Conservation (phyloP, 495 filamentous ascomycete species). For the Platismatia glauca region DNA sequence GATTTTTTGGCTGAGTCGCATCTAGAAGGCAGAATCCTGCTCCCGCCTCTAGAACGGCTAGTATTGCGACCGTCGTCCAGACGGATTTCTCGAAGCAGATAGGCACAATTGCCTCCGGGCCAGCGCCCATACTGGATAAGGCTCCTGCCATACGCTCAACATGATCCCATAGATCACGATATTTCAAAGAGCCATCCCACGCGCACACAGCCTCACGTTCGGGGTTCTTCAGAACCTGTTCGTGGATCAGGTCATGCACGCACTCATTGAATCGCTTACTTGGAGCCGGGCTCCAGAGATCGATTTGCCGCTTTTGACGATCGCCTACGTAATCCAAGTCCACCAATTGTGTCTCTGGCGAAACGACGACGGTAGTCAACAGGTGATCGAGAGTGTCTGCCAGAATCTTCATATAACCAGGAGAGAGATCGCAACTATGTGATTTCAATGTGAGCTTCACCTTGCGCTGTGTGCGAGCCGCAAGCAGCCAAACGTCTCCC, state of each 20-base stretch:
- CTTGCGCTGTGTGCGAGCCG: background rate
- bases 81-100: constrained; percentile 50
- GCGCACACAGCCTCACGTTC: constrained; percentile 39
- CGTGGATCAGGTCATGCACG: constrained; percentile 44
- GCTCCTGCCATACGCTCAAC: constrained; percentile 39
- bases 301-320: constrained; percentile 2
- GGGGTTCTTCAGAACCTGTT: constrained; percentile 34
- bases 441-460: constrained; percentile 5
- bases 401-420: constrained; percentile 16
- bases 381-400: constrained; percentile 8
- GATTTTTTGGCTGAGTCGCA: constrained; percentile 44
- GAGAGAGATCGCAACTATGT: constrained; percentile 3
- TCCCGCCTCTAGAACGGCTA: constrained; percentile 51
- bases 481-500: constrained; percentile 8
- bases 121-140: constrained; percentile 38
- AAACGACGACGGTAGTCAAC: background rate
- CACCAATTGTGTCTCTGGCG: constrained; percentile 1
- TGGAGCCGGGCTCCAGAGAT: constrained; percentile 2
- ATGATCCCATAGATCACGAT: constrained; percentile 35
- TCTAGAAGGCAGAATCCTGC: constrained; percentile 54
- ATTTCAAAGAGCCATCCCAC: constrained; percentile 56
- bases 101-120: constrained; percentile 42
- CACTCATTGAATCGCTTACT: constrained; percentile 22
- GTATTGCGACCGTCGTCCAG: constrained; percentile 44
- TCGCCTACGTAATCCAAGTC: constrained; percentile 18